Conservation (phyloP, 2,329 filamentous ascomycete genomes). For the Trichoderma sp. region DNA sequence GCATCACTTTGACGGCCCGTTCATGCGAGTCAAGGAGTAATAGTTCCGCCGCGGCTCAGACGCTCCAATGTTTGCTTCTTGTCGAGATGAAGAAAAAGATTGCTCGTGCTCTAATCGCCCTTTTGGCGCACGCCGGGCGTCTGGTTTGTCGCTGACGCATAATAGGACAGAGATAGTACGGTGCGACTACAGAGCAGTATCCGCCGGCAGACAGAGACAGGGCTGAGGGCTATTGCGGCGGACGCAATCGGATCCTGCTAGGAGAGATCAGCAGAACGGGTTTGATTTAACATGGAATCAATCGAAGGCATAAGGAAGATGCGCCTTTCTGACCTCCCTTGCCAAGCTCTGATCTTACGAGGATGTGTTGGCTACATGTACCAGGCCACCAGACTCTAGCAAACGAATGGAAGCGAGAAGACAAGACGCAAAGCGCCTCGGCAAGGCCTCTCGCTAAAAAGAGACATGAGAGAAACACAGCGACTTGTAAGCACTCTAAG, state of each 20-base stretch:
- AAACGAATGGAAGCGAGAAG: background rate
- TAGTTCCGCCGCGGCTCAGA: too few relatives aligned
- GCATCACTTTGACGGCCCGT: background rate
- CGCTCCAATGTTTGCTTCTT: background rate
- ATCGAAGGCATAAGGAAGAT: background rate
- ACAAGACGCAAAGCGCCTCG: background rate
- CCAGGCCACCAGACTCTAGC: background rate
- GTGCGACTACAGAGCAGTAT: background rate
- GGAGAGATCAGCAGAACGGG: background rate
- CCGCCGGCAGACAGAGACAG: background rate
- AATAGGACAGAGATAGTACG: background rate
- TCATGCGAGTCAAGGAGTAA: background rate
- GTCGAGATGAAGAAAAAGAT: background rate
- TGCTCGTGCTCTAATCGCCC: background rate
- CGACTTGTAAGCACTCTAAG: background rate
- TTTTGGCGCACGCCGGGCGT: background rate
- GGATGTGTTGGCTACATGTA: too few relatives aligned
- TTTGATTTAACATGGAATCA: background rate
- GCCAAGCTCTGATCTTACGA: too few relatives aligned
- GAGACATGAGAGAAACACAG: background rate
- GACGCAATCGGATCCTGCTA: background rate
- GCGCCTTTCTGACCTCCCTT: background rate
- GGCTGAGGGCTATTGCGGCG: too few relatives aligned
- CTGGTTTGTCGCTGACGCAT: background rate
- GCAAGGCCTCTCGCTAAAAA: background rate